Conservation (phyloP, 2,329 filamentous ascomycete genomes). For the Fusarium dlaminii region DNA sequence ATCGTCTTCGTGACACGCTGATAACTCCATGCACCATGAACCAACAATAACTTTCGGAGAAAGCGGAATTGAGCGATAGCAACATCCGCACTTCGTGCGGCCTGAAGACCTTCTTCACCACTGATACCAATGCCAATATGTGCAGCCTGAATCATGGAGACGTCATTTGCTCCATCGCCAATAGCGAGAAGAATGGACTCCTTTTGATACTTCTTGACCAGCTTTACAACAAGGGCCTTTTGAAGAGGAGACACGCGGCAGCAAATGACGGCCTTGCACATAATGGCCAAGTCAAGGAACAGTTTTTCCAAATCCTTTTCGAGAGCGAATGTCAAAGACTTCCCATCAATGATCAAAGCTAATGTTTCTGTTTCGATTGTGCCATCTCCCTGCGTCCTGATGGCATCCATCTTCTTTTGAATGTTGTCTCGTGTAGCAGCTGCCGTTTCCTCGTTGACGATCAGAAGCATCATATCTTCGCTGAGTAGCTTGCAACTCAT, state of each 20-base stretch:
- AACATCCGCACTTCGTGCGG: conserved; percentile 93
- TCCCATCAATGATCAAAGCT: conserved; percentile 94
- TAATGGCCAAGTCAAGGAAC: conserved; percentile 90
- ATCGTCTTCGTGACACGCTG: conserved; percentile 97
- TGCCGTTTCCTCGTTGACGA: conserved; percentile 90
- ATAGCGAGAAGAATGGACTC: conserved; percentile 94
- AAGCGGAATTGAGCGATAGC: conserved; percentile 96
- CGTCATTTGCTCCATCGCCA: conserved; percentile 97
- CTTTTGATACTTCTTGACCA: conserved; percentile 91
- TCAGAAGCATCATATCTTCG: conserved; percentile 97
- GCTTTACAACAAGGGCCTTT: conserved; percentile 96
- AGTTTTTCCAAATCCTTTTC: conserved; percentile 94
- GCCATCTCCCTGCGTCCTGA: conserved; percentile 81
- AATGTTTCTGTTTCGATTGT: conserved; percentile 85
- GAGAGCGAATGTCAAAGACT: conserved; percentile 90
- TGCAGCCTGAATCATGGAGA: conserved; percentile 99
- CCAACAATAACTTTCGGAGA: conserved; percentile 90
- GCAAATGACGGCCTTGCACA: conserved; percentile 99
- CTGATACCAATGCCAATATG: conserved; percentile 98
- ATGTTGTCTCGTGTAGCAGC: conserved; percentile 86
- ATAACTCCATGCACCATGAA: conserved; percentile 98
- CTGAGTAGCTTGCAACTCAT: conserved; percentile 99
- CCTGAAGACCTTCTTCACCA: conserved; percentile 95
- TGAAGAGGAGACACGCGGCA: conserved; percentile 96
- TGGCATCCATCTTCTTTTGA: conserved; percentile 91